Percentiles rank a stretch among this genome's conserved stretches.
Evolutionary conservation across 176 grass and related monocot species (phyloP).

Genomic region (Leersia perrieri): DNA sequence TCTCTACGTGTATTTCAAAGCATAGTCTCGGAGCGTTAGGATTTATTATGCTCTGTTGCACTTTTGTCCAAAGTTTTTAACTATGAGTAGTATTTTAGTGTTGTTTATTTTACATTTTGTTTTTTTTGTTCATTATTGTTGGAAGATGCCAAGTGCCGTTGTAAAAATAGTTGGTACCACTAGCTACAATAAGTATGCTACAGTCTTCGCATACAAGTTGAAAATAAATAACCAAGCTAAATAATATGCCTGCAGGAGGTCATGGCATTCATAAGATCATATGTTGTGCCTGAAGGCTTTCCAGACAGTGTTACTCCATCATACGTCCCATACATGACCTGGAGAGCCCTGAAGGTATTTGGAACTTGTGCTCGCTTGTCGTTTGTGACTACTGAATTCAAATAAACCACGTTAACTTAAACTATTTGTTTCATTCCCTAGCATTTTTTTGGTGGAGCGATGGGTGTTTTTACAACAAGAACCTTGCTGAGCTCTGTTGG

Average conservation of each 20-base stretch:
- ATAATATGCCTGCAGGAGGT: conserved; percentile 70
- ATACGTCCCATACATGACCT: conserved; percentile 96
- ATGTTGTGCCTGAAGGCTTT: conserved; percentile 98
- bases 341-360: conserved; percentile 95
- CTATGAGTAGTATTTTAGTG: neutral
- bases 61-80: neutral
- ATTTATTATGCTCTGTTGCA: conserved; percentile 1
- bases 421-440: conserved; percentile 23
- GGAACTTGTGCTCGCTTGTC: neutral
- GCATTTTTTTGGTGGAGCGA: conserved; percentile 99
- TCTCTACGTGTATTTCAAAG: neutral
- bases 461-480: conserved; percentile 96
- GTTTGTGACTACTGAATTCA: neutral
- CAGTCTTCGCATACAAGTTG: neutral
- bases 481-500: conserved; percentile 90
- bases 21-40: neutral
- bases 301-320: conserved; percentile 95
- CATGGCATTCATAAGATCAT: conserved; percentile 90
- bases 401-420: neutral
- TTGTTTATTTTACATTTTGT: neutral
- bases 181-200: neutral
- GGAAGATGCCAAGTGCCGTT: neutral
- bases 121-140: neutral
- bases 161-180: neutral
- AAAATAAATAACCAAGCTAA: conserved; percentile 1